Evolutionary conservation across 768 basidiomycete species (phyloP), one percentile per base, ranked within the genome.

Genomic region (Pisolithus orientalis): DNA sequence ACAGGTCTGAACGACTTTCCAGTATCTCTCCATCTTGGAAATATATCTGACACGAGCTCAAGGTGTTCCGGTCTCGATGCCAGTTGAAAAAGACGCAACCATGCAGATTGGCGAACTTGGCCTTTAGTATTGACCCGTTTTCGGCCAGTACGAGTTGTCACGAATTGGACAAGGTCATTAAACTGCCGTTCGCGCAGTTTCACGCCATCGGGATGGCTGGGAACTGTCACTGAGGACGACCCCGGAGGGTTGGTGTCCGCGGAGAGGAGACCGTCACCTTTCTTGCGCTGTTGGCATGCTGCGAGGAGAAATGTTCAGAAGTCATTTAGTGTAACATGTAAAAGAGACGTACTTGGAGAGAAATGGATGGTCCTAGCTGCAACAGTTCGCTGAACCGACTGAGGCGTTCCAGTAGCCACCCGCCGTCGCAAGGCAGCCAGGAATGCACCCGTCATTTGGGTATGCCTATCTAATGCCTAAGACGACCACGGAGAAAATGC

Each of bases 31-130:
- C 78, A 84, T 11, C 58, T 65, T 0, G 83, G 77, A 40, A 85
- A 71, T 40, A 76, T 49, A 28, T 74, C 73, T 10, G 65, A 68
- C 6, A 83, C 67, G 44, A 65, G 63, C 49, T 72, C 72, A 6
- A 85, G 65, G 52, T 85, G 75, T 52, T 76, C 75, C 47, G 73
- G 64, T 10, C 74, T 76, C 51, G 58, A 69, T 9, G 80, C 79
- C 42, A 83, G 71, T 51, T 73, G 70, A 28, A 84, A 69, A 14
- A 83, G 66, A 31, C 77, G 72, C 24, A 72, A 54, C 80, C 81
- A 83, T 2, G 75, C 70, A 13, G 71, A 69, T 31, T 75, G 66
- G 38, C 75, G 69, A 38, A 82, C 73, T 53, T 71, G 66, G 2
- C 64, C 66, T 32, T 59, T 57, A 46, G 64, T 66, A 53, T 64